Percentiles rank a stretch among this genome's conserved stretches.
Conservation (phyloP, 345 rosid genomes). For the Eucalyptus regnans region DNA sequence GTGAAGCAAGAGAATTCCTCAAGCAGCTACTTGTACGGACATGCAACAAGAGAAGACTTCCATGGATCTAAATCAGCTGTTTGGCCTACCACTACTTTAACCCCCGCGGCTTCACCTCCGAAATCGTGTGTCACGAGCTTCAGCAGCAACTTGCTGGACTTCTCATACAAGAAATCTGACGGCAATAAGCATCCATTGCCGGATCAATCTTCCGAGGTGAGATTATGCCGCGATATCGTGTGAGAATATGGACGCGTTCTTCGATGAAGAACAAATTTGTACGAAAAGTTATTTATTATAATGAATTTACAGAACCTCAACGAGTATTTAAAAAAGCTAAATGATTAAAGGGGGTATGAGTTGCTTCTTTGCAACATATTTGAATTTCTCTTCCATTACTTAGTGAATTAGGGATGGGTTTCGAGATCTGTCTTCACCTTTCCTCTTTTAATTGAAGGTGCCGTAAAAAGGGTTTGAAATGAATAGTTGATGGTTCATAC, state of each 20-base stretch:
- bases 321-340: background rate
- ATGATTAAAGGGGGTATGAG: background rate
- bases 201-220: slow-evolving; percentile 75
- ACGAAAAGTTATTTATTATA: background rate
- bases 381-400: background rate
- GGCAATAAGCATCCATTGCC: slow-evolving; percentile 52
- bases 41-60: slow-evolving; percentile 17
- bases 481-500: background rate
- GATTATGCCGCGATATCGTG: background rate
- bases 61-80: slow-evolving; percentile 10
- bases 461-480: background rate
- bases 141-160: slow-evolving; percentile 59
- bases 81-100: slow-evolving; percentile 39
- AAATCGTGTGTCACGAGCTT: slow-evolving; percentile 59
- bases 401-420: background rate
- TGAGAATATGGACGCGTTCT: background rate
- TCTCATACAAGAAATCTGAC: slow-evolving; percentile 34
- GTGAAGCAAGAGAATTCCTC: slow-evolving; percentile 58
- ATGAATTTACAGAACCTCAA: background rate
- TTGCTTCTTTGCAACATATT: background rate
- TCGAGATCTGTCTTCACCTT: background rate
- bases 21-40: slow-evolving; percentile 29
- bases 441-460: background rate
- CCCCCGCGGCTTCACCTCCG: slow-evolving; percentile 30
- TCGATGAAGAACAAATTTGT: background rate